Evolutionary conservation across 257 asterid genomes (phyloP).

Genomic region (Coffea eugenioides): DNA sequence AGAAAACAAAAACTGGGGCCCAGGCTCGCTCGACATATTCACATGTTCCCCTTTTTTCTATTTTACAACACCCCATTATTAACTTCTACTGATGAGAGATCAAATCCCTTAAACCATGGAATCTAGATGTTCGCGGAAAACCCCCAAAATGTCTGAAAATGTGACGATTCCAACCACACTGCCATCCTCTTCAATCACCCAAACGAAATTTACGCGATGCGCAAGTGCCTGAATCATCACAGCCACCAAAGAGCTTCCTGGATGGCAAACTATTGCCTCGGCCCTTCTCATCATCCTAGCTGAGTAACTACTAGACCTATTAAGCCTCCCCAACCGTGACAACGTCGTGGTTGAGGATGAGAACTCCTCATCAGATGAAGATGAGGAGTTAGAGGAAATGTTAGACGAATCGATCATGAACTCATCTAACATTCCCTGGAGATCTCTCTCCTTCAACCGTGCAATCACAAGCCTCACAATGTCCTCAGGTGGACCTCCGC

Average conservation of each 20-base stretch:
- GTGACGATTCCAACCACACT: slow-evolving; percentile 74
- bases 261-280: slow-evolving; percentile 82
- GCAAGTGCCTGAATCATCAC: slow-evolving; percentile 89
- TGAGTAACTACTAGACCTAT: slow-evolving; percentile 48
- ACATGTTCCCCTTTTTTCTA: slow-evolving; percentile 18
- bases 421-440: slow-evolving; percentile 51
- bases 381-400: slow-evolving; percentile 23
- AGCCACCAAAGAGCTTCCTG: slow-evolving; percentile 72
- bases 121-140: slow-evolving; percentile 52
- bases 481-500: slow-evolving; percentile 80
- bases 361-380: slow-evolving; percentile 49
- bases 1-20: neutral
- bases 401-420: slow-evolving; percentile 24
- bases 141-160: slow-evolving; percentile 55
- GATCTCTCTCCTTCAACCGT: slow-evolving; percentile 57
- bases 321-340: slow-evolving; percentile 30
- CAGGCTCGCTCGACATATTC: slow-evolving; percentile 27
- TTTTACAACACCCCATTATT: neutral
- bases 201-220: slow-evolving; percentile 72
- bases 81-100: neutral
- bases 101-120: slow-evolving; percentile 26
- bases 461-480: slow-evolving; percentile 46
- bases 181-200: slow-evolving; percentile 88
- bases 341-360: slow-evolving; percentile 34
- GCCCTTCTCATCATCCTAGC: slow-evolving; percentile 62